Percentiles rank a stretch among this genome's conserved stretches.
Conservation (phyloP, 2,329 filamentous ascomycete genomes). For the Biscogniauxia mediterranea region DNA sequence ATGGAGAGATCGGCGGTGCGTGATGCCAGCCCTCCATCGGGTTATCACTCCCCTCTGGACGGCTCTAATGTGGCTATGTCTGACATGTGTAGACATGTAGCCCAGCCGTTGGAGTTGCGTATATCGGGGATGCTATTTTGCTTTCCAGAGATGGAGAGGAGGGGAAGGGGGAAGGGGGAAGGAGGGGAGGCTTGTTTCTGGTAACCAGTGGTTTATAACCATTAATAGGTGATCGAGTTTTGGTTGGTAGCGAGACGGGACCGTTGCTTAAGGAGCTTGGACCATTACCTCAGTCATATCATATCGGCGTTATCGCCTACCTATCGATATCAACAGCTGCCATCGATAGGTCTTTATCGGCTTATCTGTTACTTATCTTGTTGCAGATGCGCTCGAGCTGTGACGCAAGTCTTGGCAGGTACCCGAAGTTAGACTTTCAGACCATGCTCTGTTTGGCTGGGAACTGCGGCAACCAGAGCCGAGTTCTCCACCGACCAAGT, state of each 20-base stretch:
- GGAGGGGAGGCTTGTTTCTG: too few species aligned
- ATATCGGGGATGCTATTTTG: not conserved
- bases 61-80: slow-evolving; percentile 28
- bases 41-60: slow-evolving; percentile 26
- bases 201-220: too few species aligned
- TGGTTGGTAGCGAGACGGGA: not conserved
- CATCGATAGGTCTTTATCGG: not conserved
- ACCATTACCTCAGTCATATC: not conserved
- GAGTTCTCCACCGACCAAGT: not conserved
- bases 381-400: slow-evolving; percentile 1
- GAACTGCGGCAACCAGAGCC: not conserved
- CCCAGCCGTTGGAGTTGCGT: slow-evolving; percentile 9
- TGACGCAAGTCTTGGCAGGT: slow-evolving; percentile 26
- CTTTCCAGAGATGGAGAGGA: not conserved
- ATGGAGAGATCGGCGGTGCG: slow-evolving; percentile 16
- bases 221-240: not conserved
- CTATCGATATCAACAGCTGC: slow-evolving; percentile 12
- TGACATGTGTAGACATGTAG: slow-evolving; percentile 37
- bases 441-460: not conserved
- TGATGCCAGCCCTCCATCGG: slow-evolving; percentile 18
- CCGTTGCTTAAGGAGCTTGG: not conserved
- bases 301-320: slow-evolving; percentile 2
- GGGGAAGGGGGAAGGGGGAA: slow-evolving; percentile 6
- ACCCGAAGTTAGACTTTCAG: slow-evolving; percentile 7
- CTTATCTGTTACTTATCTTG: slow-evolving; percentile 11